phyloP scores from a whole-genome alignment of 441 rosid species.

The Euphorbia schlechtendalii region DNA sequence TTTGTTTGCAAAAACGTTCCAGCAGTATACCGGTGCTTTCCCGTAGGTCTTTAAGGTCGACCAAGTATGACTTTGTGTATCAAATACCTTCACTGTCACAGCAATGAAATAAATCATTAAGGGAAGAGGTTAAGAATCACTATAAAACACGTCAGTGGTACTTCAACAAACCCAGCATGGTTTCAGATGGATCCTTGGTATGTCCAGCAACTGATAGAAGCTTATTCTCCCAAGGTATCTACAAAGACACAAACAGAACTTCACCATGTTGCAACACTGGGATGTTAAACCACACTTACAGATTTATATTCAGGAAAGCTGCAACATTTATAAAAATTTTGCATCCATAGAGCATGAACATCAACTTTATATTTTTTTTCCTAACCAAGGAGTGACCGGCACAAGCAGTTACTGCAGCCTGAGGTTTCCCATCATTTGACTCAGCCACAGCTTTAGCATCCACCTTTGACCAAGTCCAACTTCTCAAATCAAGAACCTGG shows the following conservation, averaged over 20 bases:
- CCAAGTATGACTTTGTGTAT: slow-evolving; percentile 70
- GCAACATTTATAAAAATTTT: slow-evolving; percentile 11
- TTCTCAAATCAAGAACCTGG: slow-evolving; percentile 92
- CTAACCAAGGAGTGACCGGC: slow-evolving; percentile 99
- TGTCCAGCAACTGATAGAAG: slow-evolving; percentile 94
- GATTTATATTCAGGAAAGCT: slow-evolving; percentile 17
- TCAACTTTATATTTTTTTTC: slow-evolving; percentile 16
- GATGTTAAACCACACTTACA: slow-evolving; percentile 16
- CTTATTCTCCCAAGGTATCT: slow-evolving; percentile 94
- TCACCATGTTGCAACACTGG: slow-evolving; percentile 13
- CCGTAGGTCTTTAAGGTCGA: slow-evolving; percentile 88
- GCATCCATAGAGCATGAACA: slow-evolving; percentile 14
- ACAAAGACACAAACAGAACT: slow-evolving; percentile 20
- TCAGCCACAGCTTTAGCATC: slow-evolving; percentile 55
- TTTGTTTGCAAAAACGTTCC: slow-evolving; percentile 7
- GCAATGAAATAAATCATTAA: slow-evolving; percentile 17
- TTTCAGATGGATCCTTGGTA: slow-evolving; percentile 84
- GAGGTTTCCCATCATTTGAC: slow-evolving; percentile 46
- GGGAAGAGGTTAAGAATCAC: not conserved
- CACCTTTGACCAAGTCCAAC: slow-evolving; percentile 92
- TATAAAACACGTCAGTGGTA: slow-evolving; percentile 7
- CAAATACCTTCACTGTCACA: slow-evolving; percentile 79
- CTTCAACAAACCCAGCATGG: slow-evolving; percentile 58
- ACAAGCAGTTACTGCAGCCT: slow-evolving; percentile 47
- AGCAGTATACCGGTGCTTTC: slow-evolving; percentile 73